These are phyloP conservation scores for Bondarzewia mesenterica DNA, from an alignment of 1,284 basidiomycete genomes.

Conservation along the genomic window DNA sequence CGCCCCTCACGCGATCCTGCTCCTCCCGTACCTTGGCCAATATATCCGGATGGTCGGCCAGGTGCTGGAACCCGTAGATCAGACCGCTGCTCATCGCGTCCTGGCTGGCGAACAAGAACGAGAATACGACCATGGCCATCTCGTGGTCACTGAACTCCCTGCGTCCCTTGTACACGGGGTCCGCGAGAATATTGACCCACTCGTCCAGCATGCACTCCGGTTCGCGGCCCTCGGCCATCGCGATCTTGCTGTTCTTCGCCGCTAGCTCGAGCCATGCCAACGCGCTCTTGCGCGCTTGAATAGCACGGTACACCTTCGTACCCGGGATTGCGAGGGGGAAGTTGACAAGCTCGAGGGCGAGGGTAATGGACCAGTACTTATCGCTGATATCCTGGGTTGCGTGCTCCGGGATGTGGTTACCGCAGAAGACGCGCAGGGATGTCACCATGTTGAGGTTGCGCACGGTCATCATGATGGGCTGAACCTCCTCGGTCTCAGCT, in stretches of 20 bases:
- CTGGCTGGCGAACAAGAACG: slow-evolving; percentile 96
- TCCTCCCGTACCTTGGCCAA: slow-evolving; percentile 88
- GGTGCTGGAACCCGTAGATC: slow-evolving; percentile 93
- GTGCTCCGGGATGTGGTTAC: slow-evolving; percentile 78
- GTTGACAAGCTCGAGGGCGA: slow-evolving; percentile 96
- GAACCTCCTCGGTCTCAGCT: slow-evolving; percentile 39
- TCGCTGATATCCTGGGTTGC: slow-evolving; percentile 80
- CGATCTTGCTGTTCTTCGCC: slow-evolving; percentile 73
- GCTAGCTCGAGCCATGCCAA: slow-evolving; percentile 82
- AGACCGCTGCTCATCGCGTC: slow-evolving; percentile 96
- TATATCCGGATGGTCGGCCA: slow-evolving; percentile 88
- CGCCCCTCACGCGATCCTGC: slow-evolving; percentile 78
- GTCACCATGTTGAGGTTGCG: slow-evolving; percentile 98
- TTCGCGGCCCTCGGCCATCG: slow-evolving; percentile 78
- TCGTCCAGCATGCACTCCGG: slow-evolving; percentile 90
- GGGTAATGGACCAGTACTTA: slow-evolving; percentile 95
- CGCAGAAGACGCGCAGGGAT: slow-evolving; percentile 93
- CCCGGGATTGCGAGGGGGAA: slow-evolving; percentile 95
- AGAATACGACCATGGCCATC: slow-evolving; percentile 94
- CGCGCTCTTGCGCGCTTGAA: slow-evolving; percentile 87
- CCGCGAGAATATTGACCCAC: slow-evolving; percentile 78
- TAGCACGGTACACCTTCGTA: slow-evolving; percentile 93
- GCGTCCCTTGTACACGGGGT: slow-evolving; percentile 68
- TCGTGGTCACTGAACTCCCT: slow-evolving; percentile 90
- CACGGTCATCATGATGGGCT: slow-evolving; percentile 84